Evolutionary conservation across 441 rosid species (phyloP).

Genomic region (Dalechampia spathulata): DNA sequence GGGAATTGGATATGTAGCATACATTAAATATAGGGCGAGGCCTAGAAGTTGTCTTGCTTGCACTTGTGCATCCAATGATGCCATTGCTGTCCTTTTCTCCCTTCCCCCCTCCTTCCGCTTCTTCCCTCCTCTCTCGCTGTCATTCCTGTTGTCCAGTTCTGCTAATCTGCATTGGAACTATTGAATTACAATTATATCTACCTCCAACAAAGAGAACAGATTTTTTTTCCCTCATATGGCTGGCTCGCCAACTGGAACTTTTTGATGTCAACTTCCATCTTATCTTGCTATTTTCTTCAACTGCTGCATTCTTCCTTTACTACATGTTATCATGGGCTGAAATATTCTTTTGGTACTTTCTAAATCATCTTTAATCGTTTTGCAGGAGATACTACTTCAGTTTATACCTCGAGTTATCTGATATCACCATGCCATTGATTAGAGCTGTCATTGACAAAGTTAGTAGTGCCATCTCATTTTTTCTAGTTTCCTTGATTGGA

Average conservation of each 20-base stretch:
- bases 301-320: background rate
- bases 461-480: slow-evolving; percentile 76
- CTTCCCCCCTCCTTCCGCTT: background rate
- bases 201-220: too few species aligned
- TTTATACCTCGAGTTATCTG: slow-evolving; percentile 76
- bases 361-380: slow-evolving; percentile 1
- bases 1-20: too few species aligned
- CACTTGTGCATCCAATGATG: too few species aligned
- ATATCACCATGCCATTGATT: slow-evolving; percentile 69
- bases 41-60: background rate
- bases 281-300: background rate
- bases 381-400: slow-evolving; percentile 91
- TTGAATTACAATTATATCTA: too few species aligned
- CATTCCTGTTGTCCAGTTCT: background rate
- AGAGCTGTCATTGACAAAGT: slow-evolving; percentile 60
- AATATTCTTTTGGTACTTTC: background rate
- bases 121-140: background rate
- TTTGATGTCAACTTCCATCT: background rate
- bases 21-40: too few species aligned
- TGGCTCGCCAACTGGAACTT: background rate
- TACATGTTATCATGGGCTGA: background rate
- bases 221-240: background rate
- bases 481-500: slow-evolving; percentile 77
- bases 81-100: background rate
- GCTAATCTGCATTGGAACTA: background rate